These are phyloP conservation scores for Tubosaeta sp. DNA, from an alignment of 768 basidiomycete species.

Conservation along the genomic window DNA sequence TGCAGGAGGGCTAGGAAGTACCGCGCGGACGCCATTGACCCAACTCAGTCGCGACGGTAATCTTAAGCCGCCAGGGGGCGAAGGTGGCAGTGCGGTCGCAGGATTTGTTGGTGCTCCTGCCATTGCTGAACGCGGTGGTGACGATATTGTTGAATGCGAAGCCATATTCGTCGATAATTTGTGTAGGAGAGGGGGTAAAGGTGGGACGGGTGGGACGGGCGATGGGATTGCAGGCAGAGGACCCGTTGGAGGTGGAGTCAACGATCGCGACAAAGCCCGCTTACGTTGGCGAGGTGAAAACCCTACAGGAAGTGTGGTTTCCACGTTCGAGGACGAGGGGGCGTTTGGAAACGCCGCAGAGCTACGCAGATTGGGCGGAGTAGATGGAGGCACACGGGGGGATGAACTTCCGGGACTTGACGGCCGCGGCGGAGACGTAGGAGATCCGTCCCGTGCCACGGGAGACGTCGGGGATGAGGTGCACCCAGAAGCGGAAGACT, in stretches of 20 bases:
- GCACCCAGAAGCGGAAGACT: conserved; percentile 3
- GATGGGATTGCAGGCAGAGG: conserved; percentile 29
- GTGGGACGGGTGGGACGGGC: conserved; percentile 21
- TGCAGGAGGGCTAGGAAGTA: conserved; percentile 29
- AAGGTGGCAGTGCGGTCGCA: conserved; percentile 19
- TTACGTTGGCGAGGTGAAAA: conserved; percentile 18
- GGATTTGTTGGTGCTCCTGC: conserved; percentile 1
- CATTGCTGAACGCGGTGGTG: conserved; percentile 9
- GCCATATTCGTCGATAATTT: conserved; percentile 12
- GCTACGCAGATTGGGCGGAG: conserved; percentile 5
- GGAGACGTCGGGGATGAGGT: conserved; percentile 15
- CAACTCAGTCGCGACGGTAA: conserved; percentile 30
- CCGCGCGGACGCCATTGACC: conserved; percentile 23
- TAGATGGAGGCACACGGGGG: background rate
- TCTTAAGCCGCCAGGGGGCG: conserved; percentile 28
- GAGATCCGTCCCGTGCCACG: background rate
- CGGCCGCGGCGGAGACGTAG: background rate
- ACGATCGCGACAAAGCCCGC: conserved; percentile 22
- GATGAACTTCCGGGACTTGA: background rate
- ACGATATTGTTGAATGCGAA: background rate
- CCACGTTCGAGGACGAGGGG: conserved; percentile 3
- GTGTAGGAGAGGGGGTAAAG: conserved; percentile 23
- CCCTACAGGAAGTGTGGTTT: conserved; percentile 17
- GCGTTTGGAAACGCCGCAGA: conserved; percentile 3
- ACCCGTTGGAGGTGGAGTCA: conserved; percentile 25